Evolutionary conservation across 2,329 filamentous ascomycete genomes (phyloP).

Genomic region (Monosporascus sp.): DNA sequence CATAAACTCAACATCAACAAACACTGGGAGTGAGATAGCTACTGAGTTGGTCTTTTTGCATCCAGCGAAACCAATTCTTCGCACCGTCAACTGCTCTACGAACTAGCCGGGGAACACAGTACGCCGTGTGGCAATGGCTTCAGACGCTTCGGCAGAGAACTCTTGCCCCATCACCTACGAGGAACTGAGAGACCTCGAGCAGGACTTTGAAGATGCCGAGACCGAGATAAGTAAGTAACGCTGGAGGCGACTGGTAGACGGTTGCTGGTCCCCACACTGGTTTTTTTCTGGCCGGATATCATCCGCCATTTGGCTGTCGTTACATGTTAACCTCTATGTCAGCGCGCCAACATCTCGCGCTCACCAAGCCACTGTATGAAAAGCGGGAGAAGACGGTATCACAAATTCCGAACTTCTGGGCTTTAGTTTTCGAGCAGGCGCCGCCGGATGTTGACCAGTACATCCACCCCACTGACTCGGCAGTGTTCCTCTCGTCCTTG

Average conservation of each 20-base stretch:
- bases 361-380: slow-evolving; percentile 66
- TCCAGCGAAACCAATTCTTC: too few relatives aligned
- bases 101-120: too few relatives aligned
- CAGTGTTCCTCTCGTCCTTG: slow-evolving; percentile 64
- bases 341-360: slow-evolving; percentile 69
- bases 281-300: slow-evolving; percentile 1
- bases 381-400: slow-evolving; percentile 66
- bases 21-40: too few relatives aligned
- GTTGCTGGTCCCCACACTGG: background rate
- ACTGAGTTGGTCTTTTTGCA: too few relatives aligned
- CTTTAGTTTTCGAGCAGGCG: slow-evolving; percentile 83
- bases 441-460: slow-evolving; percentile 82
- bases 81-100: too few relatives aligned
- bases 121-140: too few relatives aligned
- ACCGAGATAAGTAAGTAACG: slow-evolving; percentile 67
- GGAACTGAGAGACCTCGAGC: slow-evolving; percentile 73
- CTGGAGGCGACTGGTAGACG: background rate
- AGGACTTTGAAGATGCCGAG: slow-evolving; percentile 79
- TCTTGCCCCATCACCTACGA: slow-evolving; percentile 55
- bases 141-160: background rate
- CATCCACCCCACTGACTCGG: slow-evolving; percentile 75
- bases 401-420: slow-evolving; percentile 85
- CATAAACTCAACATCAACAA: too few relatives aligned
- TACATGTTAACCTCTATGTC: slow-evolving; percentile 8
- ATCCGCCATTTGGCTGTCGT: background rate